A percentile compares a stretch with the other conserved stretches of the same genome.
Evolutionary conservation across 2,329 filamentous ascomycete genomes (phyloP).

Genomic region (Peltaster fructicola): DNA sequence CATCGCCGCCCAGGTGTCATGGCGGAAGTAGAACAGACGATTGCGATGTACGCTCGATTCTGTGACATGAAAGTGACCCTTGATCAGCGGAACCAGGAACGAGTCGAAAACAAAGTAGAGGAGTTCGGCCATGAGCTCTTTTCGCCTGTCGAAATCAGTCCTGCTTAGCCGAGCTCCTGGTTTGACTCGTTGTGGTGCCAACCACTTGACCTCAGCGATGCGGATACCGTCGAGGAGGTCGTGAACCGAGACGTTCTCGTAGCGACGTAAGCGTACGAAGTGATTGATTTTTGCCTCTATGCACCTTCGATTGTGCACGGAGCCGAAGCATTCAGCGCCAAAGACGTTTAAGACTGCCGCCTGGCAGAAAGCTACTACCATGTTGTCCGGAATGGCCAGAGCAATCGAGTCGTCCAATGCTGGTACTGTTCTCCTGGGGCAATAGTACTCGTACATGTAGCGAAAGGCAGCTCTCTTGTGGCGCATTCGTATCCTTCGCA

Average conservation of each 20-base stretch:
- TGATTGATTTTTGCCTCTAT: no score
- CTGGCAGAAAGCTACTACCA: constrained; percentile 75
- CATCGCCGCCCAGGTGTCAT: constrained; percentile 73
- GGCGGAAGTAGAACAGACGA: constrained; percentile 79
- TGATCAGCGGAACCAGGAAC: constrained; percentile 68
- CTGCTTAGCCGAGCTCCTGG: constrained; percentile 40
- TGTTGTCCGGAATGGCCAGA: constrained; percentile 46
- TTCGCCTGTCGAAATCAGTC: constrained; percentile 58
- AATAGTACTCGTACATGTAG: constrained; percentile 73
- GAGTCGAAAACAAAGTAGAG: constrained; percentile 91
- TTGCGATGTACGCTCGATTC: constrained; percentile 71
- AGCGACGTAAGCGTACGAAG: constrained; percentile 62
- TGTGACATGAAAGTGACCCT: constrained; percentile 83
- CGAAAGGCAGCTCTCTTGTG: constrained; percentile 63
- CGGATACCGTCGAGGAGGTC: constrained; percentile 59
- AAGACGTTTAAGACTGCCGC: constrained; percentile 56
- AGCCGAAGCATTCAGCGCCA: constrained; percentile 61
- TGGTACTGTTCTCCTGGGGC: constrained; percentile 31
- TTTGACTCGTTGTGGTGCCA: constrained; percentile 36
- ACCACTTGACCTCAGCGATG: constrained; percentile 38
- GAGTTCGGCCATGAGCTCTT: constrained; percentile 66
- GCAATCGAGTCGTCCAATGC: constrained; percentile 33
- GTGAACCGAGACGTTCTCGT: constrained; percentile 65
- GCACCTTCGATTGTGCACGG: no score
- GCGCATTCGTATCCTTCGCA: constrained; percentile 49